Conservation (phyloP, 2,329 filamentous ascomycete species). For the Nigrospora oryzae region DNA sequence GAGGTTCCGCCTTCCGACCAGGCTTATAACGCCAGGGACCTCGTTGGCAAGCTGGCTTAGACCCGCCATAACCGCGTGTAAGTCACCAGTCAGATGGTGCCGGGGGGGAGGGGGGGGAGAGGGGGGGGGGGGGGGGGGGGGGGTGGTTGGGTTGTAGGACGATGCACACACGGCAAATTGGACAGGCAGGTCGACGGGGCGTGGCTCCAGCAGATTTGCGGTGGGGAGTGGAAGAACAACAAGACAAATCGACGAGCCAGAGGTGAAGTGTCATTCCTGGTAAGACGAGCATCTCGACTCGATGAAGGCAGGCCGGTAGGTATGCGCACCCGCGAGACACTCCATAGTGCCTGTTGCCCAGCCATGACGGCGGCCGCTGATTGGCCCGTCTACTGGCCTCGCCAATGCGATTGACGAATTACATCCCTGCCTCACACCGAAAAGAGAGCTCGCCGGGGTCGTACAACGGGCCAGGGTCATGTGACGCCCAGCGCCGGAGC, state of each 20-base stretch:
- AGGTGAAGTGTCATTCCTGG: conserved; percentile 3
- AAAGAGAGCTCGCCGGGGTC: neutral
- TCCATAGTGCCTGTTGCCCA: neutral
- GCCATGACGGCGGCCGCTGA: neutral
- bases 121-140: neutral
- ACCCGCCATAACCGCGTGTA: conserved; percentile 4
- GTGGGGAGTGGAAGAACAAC: conserved; percentile 2
- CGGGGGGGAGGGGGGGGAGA: too few species aligned
- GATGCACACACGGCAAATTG: conserved; percentile 1
- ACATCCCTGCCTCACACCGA: conserved; percentile 3
- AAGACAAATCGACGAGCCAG: conserved; percentile 1
- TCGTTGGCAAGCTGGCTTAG: conserved; percentile 4
- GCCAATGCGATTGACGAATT: conserved; percentile 1
- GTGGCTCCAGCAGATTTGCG: conserved; percentile 1
- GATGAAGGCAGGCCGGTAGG: neutral
- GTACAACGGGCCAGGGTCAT: too few species aligned
- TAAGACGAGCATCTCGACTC: conserved; percentile 4
- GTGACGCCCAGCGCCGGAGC: too few species aligned
- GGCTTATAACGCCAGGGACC: conserved; percentile 2
- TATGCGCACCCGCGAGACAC: conserved; percentile 2
- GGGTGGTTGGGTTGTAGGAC: neutral
- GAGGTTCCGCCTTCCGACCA: conserved; percentile 2
- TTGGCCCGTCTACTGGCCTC: neutral
- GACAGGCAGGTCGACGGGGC: neutral
- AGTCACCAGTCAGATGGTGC: conserved; percentile 4